These are phyloP conservation scores for Fusarium sp. DNA, from an alignment of 2,329 filamentous ascomycete species.

Conservation along the genomic window DNA sequence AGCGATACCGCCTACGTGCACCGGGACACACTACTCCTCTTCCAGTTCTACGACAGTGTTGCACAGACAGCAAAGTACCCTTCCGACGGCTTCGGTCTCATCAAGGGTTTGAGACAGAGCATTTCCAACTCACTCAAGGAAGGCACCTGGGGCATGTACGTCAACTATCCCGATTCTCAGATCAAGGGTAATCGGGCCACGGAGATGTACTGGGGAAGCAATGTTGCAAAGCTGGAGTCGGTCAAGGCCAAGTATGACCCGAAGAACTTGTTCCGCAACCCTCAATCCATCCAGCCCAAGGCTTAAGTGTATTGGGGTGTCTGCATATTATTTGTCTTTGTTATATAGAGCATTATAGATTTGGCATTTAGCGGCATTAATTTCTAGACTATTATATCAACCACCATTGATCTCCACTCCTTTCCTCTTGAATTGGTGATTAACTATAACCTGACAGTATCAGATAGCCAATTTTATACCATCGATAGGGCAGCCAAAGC, in stretches of 20 bases:
- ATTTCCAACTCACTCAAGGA: slow-evolving; percentile 45
- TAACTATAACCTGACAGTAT: not conserved
- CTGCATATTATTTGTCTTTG: not conserved
- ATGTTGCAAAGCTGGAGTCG: slow-evolving; percentile 48
- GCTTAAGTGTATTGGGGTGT: not conserved
- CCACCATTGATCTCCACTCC: not conserved
- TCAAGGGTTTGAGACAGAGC: slow-evolving; percentile 50
- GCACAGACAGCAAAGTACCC: slow-evolving; percentile 45
- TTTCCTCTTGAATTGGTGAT: not conserved
- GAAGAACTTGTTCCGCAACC: slow-evolving; percentile 53
- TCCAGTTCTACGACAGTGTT: slow-evolving; percentile 60
- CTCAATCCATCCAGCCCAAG: slow-evolving; percentile 47
- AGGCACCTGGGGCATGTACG: slow-evolving; percentile 54
- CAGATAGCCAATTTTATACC: not conserved
- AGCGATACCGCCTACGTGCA: slow-evolving; percentile 53
- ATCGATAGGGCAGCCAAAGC: not conserved
- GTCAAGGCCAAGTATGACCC: slow-evolving; percentile 54
- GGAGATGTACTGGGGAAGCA: slow-evolving; percentile 52
- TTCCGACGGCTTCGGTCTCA: slow-evolving; percentile 48
- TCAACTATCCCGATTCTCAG: slow-evolving; percentile 56
- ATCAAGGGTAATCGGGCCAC: slow-evolving; percentile 50
- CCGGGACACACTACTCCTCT: slow-evolving; percentile 60
- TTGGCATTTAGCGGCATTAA: not conserved
- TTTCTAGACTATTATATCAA: not conserved
- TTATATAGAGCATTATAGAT: not conserved